Conservation (phyloP, 2,329 filamentous ascomycete genomes). For the Saccharata proteae region DNA sequence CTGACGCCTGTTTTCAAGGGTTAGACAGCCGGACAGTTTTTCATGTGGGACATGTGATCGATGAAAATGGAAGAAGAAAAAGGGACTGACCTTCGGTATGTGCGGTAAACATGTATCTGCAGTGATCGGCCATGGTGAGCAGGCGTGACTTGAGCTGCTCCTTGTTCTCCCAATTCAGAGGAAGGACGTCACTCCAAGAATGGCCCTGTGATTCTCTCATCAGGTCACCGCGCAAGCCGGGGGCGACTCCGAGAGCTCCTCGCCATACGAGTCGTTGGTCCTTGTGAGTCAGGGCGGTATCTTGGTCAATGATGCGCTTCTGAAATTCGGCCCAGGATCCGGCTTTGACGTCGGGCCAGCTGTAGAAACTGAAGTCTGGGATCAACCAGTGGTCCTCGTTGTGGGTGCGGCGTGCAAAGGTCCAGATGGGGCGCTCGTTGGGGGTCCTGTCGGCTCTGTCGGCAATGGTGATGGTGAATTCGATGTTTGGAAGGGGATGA, state of each 20-base stretch:
- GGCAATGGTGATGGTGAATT: slow-evolving; percentile 39
- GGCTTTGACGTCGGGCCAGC: slow-evolving; percentile 10
- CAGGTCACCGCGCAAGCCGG: too few relatives aligned
- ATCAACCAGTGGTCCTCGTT: slow-evolving; percentile 12
- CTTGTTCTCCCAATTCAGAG: slow-evolving; percentile 16
- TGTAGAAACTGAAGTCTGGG: slow-evolving; percentile 14
- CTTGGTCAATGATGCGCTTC: too few relatives aligned
- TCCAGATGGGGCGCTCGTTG: slow-evolving; percentile 8
- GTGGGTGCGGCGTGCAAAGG: slow-evolving; percentile 9
- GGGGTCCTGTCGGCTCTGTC: slow-evolving; percentile 9
- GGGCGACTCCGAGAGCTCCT: slow-evolving; percentile 18
- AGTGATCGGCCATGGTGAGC: slow-evolving; percentile 15
- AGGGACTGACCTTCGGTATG: slow-evolving; percentile 13
- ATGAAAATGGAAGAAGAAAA: too few relatives aligned
- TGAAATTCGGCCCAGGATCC: too few relatives aligned
- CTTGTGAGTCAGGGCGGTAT: too few relatives aligned
- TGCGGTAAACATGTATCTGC: slow-evolving; percentile 11
- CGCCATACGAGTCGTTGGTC: slow-evolving; percentile 24
- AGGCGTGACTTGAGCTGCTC: too few relatives aligned
- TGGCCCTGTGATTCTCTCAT: slow-evolving; percentile 14
- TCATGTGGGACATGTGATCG: too few relatives aligned
- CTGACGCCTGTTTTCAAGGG: slow-evolving; percentile 12
- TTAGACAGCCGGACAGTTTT: not conserved
- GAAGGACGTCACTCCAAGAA: slow-evolving; percentile 18
- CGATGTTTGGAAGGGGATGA: slow-evolving; percentile 36